Percentiles rank a stretch among this genome's conserved stretches.
These are phyloP conservation scores for Aurinia saxatilis DNA, from an alignment of 345 rosid species.

Conservation along the genomic window DNA sequence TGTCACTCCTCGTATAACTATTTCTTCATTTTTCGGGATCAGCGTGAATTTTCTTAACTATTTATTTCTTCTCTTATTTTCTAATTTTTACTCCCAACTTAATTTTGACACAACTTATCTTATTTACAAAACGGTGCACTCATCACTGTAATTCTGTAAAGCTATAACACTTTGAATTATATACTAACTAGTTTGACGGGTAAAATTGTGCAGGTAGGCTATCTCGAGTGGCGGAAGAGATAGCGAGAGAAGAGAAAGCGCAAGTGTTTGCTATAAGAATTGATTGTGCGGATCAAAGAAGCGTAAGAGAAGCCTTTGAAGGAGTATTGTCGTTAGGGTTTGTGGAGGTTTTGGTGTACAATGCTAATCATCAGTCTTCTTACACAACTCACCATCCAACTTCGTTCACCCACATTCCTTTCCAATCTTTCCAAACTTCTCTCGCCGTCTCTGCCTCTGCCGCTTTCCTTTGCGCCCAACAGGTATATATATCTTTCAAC, in stretches of 20 bases:
- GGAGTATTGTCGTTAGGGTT: slow-evolving; percentile 90
- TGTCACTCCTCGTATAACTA: too few relatives aligned
- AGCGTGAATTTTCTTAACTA: too few relatives aligned
- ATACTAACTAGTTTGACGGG: too few relatives aligned
- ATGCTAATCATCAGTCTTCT: slow-evolving; percentile 50
- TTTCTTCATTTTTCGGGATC: too few relatives aligned
- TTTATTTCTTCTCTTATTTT: neutral
- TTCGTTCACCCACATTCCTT: slow-evolving; percentile 51
- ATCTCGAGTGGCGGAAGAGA: slow-evolving; percentile 86
- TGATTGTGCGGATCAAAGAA: slow-evolving; percentile 78
- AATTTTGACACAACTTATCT: neutral
- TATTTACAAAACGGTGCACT: neutral
- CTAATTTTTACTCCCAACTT: neutral
- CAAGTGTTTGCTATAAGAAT: slow-evolving; percentile 94
- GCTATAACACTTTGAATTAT: too few relatives aligned
- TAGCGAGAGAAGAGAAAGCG: slow-evolving; percentile 88
- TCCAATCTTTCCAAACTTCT: slow-evolving; percentile 75
- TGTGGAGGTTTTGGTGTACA: slow-evolving; percentile 82
- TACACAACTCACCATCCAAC: slow-evolving; percentile 39
- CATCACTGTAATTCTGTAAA: too few relatives aligned
- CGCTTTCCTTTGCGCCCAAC: slow-evolving; percentile 84
- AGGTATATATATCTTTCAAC: too few relatives aligned
- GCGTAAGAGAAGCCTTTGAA: slow-evolving; percentile 91
- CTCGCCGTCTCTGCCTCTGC: slow-evolving; percentile 66
- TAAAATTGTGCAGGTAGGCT: slow-evolving; percentile 40